Percentiles rank a stretch among this genome's conserved stretches.
Conservation (phyloP, 164 flowering plant species). For the Piper longum region DNA sequence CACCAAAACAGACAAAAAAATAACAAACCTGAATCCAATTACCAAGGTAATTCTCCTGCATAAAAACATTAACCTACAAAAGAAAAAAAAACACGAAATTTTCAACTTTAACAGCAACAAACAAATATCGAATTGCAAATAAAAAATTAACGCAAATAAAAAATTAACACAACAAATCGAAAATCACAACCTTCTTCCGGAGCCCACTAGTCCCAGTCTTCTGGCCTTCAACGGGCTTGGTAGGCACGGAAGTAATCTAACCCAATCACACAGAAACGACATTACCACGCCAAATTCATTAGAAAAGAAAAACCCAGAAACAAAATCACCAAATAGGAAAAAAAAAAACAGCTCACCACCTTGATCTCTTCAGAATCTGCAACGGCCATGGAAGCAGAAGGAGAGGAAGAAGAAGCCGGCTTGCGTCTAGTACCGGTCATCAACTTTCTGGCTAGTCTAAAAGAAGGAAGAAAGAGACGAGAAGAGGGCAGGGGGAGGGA, state of each 20-base stretch:
- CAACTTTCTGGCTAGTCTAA: conserved; percentile 1
- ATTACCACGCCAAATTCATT: background rate
- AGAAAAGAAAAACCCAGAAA: background rate
- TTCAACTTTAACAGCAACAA: background rate
- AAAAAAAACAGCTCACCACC: conserved; percentile 16
- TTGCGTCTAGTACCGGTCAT: conserved; percentile 6
- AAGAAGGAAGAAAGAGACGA: conserved; percentile 7
- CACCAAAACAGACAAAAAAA: background rate
- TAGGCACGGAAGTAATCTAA: conserved; percentile 56
- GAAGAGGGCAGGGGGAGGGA: conserved; percentile 8
- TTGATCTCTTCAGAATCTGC: conserved; percentile 41
- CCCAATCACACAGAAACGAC: conserved; percentile 3
- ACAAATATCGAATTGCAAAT: too few species aligned
- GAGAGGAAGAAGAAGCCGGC: conserved; percentile 27
- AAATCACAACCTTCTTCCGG: conserved; percentile 56
- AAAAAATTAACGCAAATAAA: too few species aligned
- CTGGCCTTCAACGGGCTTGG: conserved; percentile 88
- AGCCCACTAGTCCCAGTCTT: conserved; percentile 97
- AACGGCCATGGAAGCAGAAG: conserved; percentile 13
- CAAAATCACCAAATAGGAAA: background rate
- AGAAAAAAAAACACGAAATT: background rate
- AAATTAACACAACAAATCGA: too few species aligned
- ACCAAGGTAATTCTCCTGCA: conserved; percentile 82
- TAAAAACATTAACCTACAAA: conserved; percentile 78
- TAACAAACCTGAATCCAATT: conserved; percentile 93